A percentile compares a stretch with the other conserved stretches of the same genome.
Conservation (phyloP, 352 stramenopile genomes). For the Phytophthora litchii region DNA sequence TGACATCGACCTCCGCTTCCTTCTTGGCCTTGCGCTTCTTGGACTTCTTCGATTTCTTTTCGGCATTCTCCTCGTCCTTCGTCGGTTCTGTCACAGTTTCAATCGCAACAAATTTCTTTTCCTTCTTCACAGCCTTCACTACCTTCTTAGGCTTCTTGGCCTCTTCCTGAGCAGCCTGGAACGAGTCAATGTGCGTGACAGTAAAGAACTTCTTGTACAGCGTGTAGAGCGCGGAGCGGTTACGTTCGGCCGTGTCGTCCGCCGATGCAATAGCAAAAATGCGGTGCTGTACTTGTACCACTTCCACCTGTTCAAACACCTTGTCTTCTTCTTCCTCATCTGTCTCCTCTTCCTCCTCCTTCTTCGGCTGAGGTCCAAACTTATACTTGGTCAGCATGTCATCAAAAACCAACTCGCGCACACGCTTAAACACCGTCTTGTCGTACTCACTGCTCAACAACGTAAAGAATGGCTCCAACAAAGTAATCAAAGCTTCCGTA, state of each 20-base stretch:
- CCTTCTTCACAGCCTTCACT: constrained; percentile 35
- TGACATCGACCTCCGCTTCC: constrained; percentile 20
- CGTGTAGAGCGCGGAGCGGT: constrained; percentile 78
- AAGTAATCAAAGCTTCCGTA: constrained; percentile 66
- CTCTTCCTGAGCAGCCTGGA: constrained; percentile 59
- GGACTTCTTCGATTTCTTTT: constrained; percentile 55
- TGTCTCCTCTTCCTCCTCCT: constrained; percentile 49
- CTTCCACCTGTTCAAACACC: constrained; percentile 66
- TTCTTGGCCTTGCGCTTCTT: constrained; percentile 52
- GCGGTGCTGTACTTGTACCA: constrained; percentile 76
- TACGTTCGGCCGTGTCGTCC: constrained; percentile 78
- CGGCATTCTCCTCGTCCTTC: constrained; percentile 20
- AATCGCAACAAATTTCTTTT: constrained; percentile 24
- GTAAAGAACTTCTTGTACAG: constrained; percentile 79
- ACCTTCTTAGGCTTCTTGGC: constrained; percentile 37
- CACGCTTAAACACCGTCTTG: constrained; percentile 81
- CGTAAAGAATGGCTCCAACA: constrained; percentile 85
- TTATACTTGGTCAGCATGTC: constrained; percentile 71
- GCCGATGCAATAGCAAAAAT: constrained; percentile 80
- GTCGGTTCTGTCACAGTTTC: constrained; percentile 8
- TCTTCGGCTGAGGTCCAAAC: constrained; percentile 58
- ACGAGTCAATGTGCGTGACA: constrained; percentile 76
- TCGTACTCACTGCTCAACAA: constrained; percentile 81
- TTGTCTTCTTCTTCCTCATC: constrained; percentile 60
- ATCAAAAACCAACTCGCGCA: constrained; percentile 75